phyloP scores from a whole-genome alignment of 1,139 yeast species.

The Taphrina pruni region DNA sequence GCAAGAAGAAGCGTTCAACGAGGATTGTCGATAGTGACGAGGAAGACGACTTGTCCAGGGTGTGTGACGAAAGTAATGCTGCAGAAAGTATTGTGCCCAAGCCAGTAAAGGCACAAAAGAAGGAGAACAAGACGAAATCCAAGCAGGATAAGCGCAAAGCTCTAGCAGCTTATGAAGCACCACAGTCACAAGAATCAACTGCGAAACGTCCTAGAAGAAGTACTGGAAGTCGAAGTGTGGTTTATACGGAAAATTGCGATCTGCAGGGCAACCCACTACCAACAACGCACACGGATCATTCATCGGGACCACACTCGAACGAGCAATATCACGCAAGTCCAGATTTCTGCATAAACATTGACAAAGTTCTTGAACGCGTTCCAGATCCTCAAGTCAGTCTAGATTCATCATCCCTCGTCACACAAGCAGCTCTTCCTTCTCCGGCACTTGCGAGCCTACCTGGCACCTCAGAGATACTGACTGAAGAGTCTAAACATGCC shows the following conservation, averaged over 20 bases:
- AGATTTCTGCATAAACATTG: neutral
- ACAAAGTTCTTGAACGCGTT: neutral
- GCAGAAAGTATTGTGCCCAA: neutral
- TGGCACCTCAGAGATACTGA: neutral
- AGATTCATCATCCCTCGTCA: neutral
- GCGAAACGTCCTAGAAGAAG: neutral
- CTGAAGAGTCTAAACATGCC: neutral
- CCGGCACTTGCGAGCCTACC: neutral
- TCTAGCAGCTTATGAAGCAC: conserved; percentile 15
- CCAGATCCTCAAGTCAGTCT: neutral
- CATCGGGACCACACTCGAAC: neutral
- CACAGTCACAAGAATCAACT: neutral
- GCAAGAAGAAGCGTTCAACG: neutral
- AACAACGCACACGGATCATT: neutral
- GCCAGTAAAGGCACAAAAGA: neutral
- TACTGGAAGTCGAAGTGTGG: neutral
- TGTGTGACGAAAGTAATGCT: neutral
- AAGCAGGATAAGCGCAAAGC: conserved; percentile 18
- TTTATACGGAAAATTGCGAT: conserved; percentile 12
- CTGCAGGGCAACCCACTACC: conserved; percentile 3
- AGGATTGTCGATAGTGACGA: conserved; percentile 5
- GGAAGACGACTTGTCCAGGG: conserved; percentile 16
- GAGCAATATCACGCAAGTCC: neutral
- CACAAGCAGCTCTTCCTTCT: neutral
- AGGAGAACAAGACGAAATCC: conserved; percentile 1